Percentiles rank a stretch among this genome's conserved stretches.
These are phyloP conservation scores for Coprinopsis marcescibilis DNA, from an alignment of 768 basidiomycete genomes.

Conservation along the genomic window DNA sequence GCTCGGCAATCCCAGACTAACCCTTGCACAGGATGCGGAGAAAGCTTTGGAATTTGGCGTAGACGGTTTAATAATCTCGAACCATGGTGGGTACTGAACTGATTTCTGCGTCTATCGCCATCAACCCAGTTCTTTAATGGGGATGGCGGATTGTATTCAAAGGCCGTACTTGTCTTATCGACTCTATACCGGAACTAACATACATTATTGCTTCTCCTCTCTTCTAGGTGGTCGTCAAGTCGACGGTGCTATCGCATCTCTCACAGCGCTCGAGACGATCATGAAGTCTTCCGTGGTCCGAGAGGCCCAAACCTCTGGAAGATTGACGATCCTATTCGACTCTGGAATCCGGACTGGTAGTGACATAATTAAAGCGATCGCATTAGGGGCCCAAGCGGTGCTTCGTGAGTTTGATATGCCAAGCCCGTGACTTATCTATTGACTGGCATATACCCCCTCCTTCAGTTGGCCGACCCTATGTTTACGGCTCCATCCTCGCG, in stretches of 20 bases:
- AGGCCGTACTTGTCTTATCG: background rate
- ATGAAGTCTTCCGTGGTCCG: constrained; percentile 55
- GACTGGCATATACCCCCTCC: constrained; percentile 2
- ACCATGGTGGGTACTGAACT: constrained; percentile 74
- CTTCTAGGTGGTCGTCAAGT: constrained; percentile 61
- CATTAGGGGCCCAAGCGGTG: constrained; percentile 80
- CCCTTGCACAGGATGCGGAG: constrained; percentile 50
- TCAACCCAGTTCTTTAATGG: no score
- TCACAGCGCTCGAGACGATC: constrained; percentile 66
- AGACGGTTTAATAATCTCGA: constrained; percentile 75
- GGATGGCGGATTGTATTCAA: no score
- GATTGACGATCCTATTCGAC: constrained; percentile 67
- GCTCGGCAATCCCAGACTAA: background rate
- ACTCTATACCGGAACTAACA: constrained; percentile 3
- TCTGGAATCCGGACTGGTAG: constrained; percentile 80
- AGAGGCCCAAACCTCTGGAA: constrained; percentile 52
- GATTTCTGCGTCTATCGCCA: no score
- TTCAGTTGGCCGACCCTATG: constrained; percentile 66
- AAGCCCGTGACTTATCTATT: background rate
- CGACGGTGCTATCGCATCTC: constrained; percentile 72
- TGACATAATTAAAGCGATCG: constrained; percentile 81
- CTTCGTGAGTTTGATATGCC: constrained; percentile 46
- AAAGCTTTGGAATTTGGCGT: constrained; percentile 57
- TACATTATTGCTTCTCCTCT: background rate
- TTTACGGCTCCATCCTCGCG: constrained; percentile 65